Evolutionary conservation across 106 monocot species (phyloP).

Genomic region (Apostasia ramifera): DNA sequence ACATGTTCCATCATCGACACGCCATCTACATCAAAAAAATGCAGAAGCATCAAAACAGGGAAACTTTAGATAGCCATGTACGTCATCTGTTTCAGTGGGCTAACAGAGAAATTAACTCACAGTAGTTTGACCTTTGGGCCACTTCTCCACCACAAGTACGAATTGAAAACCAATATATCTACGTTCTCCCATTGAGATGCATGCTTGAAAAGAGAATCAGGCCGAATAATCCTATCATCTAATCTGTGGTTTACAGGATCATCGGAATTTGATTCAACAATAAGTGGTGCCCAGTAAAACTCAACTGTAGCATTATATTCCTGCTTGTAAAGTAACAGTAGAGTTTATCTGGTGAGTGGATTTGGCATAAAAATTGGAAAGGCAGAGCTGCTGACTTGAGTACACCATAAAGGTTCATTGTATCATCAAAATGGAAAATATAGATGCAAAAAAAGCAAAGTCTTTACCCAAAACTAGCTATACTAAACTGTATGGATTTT

Average conservation of each 20-base stretch:
- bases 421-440: background rate
- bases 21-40: conserved; percentile 33
- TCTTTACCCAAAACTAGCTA: no score
- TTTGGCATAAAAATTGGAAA: background rate
- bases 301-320: conserved; percentile 79
- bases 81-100: background rate
- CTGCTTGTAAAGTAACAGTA: conserved; percentile 16
- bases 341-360: background rate
- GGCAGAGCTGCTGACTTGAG: background rate
- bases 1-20: conserved; percentile 27
- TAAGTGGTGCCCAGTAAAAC: conserved; percentile 80
- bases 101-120: conserved; percentile 23
- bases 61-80: background rate
- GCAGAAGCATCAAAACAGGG: background rate
- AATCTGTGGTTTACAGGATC: conserved; percentile 79
- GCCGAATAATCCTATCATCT: conserved; percentile 57
- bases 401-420: background rate
- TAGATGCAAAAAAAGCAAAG: background rate
- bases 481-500: no score
- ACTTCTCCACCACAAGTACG: conserved; percentile 86
- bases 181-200: conserved; percentile 62
- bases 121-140: conserved; percentile 64
- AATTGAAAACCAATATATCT: conserved; percentile 73
- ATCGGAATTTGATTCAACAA: conserved; percentile 84
- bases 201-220: conserved; percentile 50